These are phyloP conservation scores for Euphorbia lathyris DNA, from an alignment of 345 rosid genomes.

Conservation along the genomic window DNA sequence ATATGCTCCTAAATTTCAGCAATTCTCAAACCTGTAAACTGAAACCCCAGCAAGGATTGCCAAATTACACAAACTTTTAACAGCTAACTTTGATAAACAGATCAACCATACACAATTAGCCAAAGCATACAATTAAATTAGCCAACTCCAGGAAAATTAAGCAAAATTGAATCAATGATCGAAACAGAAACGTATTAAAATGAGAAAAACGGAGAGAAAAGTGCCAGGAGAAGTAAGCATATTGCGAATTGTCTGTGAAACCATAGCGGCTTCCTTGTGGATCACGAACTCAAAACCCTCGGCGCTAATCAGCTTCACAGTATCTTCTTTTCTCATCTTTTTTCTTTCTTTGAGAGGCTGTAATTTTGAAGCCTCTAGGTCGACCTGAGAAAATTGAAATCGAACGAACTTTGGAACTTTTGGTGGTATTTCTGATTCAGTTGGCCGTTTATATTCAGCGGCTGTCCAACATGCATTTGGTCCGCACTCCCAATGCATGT, in stretches of 20 bases:
- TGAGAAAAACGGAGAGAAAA: not conserved
- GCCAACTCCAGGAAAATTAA: not conserved
- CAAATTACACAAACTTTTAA: conserved; percentile 45
- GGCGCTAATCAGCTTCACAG: conserved; percentile 73
- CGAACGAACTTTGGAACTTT: too few species aligned
- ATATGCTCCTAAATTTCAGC: not conserved
- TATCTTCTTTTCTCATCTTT: conserved; percentile 57
- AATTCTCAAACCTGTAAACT: not conserved
- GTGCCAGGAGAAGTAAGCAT: conserved; percentile 90
- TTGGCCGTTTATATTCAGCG: too few species aligned
- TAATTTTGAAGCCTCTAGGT: too few species aligned
- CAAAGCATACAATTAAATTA: not conserved
- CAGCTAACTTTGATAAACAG: too few species aligned
- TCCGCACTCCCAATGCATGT: too few species aligned
- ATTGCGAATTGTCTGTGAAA: conserved; percentile 82
- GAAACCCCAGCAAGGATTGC: not conserved
- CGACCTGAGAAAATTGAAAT: too few species aligned
- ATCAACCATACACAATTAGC: not conserved
- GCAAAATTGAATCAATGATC: not conserved
- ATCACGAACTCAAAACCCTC: conserved; percentile 80
- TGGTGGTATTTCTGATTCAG: too few species aligned
- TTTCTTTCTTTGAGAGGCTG: not conserved
- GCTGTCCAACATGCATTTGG: too few species aligned
- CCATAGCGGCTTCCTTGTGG: conserved; percentile 84
- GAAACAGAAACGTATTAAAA: not conserved